Conservation (phyloP, 495 filamentous ascomycete genomes). For the Coniosporium apollinis region DNA sequence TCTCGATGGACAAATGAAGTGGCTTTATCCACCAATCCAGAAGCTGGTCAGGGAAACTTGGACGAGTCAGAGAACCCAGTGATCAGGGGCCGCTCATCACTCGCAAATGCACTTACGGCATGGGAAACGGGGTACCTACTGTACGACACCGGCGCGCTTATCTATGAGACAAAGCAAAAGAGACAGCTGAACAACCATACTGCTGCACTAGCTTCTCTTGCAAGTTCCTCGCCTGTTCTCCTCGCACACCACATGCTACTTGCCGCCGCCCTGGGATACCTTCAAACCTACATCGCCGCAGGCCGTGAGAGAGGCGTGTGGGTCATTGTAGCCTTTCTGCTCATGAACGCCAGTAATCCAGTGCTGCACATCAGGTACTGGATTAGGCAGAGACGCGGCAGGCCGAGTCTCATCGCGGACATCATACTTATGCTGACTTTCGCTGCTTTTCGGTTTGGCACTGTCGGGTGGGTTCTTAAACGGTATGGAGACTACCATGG, state of each 20-base stretch:
- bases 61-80: conserved; percentile 10
- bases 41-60: too few species aligned
- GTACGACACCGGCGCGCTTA: conserved; percentile 9
- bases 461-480: not conserved
- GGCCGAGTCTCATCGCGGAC: not conserved
- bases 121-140: conserved; percentile 17
- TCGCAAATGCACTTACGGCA: conserved; percentile 16
- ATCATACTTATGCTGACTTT: not conserved
- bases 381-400: conserved; percentile 1
- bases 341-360: conserved; percentile 15
- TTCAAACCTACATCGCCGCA: conserved; percentile 14
- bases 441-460: not conserved
- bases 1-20: not conserved
- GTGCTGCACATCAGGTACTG: conserved; percentile 3
- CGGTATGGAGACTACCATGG: conserved; percentile 4
- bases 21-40: not conserved
- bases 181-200: not conserved
- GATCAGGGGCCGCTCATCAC: conserved; percentile 8
- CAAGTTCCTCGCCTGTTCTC: not conserved
- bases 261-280: conserved; percentile 7
- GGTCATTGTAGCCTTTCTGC: conserved; percentile 15
- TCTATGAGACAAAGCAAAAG: conserved; percentile 1
- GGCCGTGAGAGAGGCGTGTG: conserved; percentile 16
- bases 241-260: conserved; percentile 13
- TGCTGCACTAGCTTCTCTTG: not conserved